Evolutionary conservation across 2,329 filamentous ascomycete genomes (phyloP), one percentile per base, ranked within the genome.

Genomic region (Talaromyces funiculosus): DNA sequence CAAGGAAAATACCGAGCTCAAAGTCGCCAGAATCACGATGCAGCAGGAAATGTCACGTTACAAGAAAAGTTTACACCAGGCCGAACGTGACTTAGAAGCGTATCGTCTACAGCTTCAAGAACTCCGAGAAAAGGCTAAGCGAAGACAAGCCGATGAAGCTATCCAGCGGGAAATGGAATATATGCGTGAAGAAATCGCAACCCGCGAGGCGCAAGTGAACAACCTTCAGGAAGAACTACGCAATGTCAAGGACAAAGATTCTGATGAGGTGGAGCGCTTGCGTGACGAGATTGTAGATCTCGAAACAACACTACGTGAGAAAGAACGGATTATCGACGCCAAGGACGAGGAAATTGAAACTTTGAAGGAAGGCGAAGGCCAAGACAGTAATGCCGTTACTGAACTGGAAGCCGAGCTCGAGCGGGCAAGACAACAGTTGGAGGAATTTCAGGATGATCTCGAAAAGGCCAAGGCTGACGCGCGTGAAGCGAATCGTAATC

Each of bases 1-100:
- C 29, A 91, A 90, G 71, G 94, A 99, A 75, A 99, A 99, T 71
- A 95, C 94, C 3, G 92, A 96, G 66, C 85, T 99, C 59, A 97
- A 97, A 74, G 92, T 96, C 61, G 89, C 94, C 76, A 90, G 90
- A 71, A 85, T 95, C 62, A 93, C 90, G 0, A 89, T 97, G 85
- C 87, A 94, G 71, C 85, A 88, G 62, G 94, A 99, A 68, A 82
- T 99, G 18, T 86, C 89, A 66, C 86, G 87, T 65, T 94, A 93
- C 77, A 90, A 90, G 72, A 97, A 96, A 73, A 88, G 88, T 42
- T 80, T 99, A 10, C 85, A 84, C 20, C 84, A 86, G 22, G 92
- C 93, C 3, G 92, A 97, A 77, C 87, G 86, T 65, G 91, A 97
- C 63, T 82, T 97, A 2, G 92, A 96, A 70, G 82, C 83, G 61